A percentile compares a stretch with the other conserved stretches of the same genome.
Evolutionary conservation across 2,329 filamentous ascomycete genomes (phyloP).

Genomic region (Fusarium sambucinum): DNA sequence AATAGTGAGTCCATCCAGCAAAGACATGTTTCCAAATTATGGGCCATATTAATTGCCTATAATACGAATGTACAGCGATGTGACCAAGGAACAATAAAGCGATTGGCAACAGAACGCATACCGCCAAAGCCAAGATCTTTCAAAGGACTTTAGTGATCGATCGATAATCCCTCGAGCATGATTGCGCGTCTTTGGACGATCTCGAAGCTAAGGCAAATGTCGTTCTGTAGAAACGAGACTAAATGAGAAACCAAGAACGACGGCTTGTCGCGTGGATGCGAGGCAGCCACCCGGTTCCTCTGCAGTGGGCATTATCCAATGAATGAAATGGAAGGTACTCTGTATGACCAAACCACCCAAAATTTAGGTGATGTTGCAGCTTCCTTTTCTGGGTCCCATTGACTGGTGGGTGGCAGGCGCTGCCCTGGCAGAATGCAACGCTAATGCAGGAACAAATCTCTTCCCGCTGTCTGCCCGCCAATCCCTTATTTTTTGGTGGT

Average conservation of each 20-base stretch:
- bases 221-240: conserved; percentile 4
- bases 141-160: conserved; percentile 13
- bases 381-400: conserved; percentile 21
- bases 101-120: background rate
- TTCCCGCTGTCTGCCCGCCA: conserved; percentile 31
- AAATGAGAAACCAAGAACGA: conserved; percentile 14
- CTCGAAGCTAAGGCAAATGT: background rate
- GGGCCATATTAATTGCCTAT: background rate
- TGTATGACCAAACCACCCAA: background rate
- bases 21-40: background rate
- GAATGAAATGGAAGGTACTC: background rate
- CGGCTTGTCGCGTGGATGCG: conserved; percentile 22
- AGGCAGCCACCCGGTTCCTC: conserved; percentile 18
- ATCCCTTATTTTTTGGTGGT: conserved; percentile 19
- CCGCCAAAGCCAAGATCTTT: background rate
- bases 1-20: background rate
- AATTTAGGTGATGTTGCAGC: conserved; percentile 2
- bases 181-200: conserved; percentile 14
- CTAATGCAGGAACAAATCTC: conserved; percentile 49
- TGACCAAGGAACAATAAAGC: background rate
- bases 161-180: background rate
- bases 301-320: conserved; percentile 7
- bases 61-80: background rate
- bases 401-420: conserved; percentile 12
- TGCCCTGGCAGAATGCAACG: conserved; percentile 38